Base-by-base conservation (phyloP, 2,329 filamentous ascomycete genomes). In the Cladorrhinum sp. region DNA sequence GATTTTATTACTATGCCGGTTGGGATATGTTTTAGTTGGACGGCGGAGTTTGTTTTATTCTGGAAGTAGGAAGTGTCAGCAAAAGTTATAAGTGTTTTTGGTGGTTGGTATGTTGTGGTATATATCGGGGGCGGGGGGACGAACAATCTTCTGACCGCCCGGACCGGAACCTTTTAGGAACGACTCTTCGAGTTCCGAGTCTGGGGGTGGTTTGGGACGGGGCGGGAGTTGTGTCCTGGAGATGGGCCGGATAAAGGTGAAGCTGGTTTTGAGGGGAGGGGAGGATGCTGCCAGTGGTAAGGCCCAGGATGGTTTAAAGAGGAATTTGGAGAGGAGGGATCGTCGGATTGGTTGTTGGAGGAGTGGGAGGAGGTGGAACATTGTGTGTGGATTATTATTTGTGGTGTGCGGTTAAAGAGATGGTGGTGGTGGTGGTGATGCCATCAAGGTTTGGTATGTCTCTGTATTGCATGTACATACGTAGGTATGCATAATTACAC, bases 11-110 rank as follows among this genome's bases (percentile, higher is more conserved):
- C 93, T 57, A 97, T 86, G 63, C 94, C 94, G 0, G 93, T 96
- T 5, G 94, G 92, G 16, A 90, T 77, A 74, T 99, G 95, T 67
- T 89, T 95, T 36, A 99, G 81, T 73, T 99, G 95, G 2, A 97
- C 94, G 39, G 94, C 94, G 0, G 91, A 97, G 66, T 88, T 92
- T 24, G 95, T 99, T 85, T 99, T 99, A 77, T 99, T 99, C 89
- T 88, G 6, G 53, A 26, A 39, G 24, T n/a, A 12, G n/a, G 12
- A 23, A 12, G 53, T 50, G 49, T 26, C 21, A 36, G 48, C 48
- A 23, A 39, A 39, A 54, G 33, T n/a, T 23, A n/a, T n/a, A n/a
- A n/a, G n/a, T n/a, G n/a, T n/a, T n/a, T n/a, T n/a, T n/a, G n/a
- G n/a, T n/a, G n/a, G n/a, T n/a, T n/a, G n/a, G n/a, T n/a, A n/a